Evolutionary conservation across 1,284 basidiomycete genomes (phyloP).

Genomic region (Moesziomyces globuligerus): DNA sequence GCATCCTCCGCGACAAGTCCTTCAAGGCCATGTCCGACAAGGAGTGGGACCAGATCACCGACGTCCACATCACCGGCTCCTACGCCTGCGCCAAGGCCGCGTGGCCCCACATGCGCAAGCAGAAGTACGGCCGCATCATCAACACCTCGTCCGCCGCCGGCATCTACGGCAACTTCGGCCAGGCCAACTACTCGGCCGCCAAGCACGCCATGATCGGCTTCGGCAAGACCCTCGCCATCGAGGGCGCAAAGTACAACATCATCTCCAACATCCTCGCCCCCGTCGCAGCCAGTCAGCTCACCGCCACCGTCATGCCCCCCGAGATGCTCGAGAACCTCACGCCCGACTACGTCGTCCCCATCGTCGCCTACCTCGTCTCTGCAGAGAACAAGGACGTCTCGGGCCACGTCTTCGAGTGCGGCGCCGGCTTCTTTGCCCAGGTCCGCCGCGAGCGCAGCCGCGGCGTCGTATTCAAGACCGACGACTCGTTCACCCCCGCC

Average conservation of each 20-base stretch:
- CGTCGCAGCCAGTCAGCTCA: slow-evolving; percentile 92
- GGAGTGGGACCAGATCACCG: slow-evolving; percentile 72
- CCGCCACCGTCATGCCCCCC: slow-evolving; percentile 93
- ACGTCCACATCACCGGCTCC: slow-evolving; percentile 93
- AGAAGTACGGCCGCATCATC: slow-evolving; percentile 72
- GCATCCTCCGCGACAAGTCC: slow-evolving; percentile 79
- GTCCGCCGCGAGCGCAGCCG: slow-evolving; percentile 92
- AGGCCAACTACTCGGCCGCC: slow-evolving; percentile 79
- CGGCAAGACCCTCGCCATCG: slow-evolving; percentile 84
- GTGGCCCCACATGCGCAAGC: slow-evolving; percentile 92
- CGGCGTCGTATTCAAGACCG: slow-evolving; percentile 87
- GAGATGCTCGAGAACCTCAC: slow-evolving; percentile 92
- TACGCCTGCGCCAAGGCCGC: slow-evolving; percentile 95
- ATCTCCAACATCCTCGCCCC: slow-evolving; percentile 88
- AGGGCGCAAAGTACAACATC: slow-evolving; percentile 94
- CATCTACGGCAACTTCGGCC: slow-evolving; percentile 87
- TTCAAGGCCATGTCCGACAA: slow-evolving; percentile 69
- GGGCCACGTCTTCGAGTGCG: slow-evolving; percentile 91
- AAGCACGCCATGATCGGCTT: slow-evolving; percentile 72
- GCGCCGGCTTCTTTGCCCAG: slow-evolving; percentile 91
- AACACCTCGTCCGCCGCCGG: slow-evolving; percentile 68
- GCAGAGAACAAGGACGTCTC: slow-evolving; percentile 72
- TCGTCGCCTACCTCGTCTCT: slow-evolving; percentile 69
- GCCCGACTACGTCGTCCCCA: slow-evolving; percentile 93
- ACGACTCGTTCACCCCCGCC: slow-evolving; percentile 89